phyloP scores from a whole-genome alignment of 495 filamentous ascomycete genomes.

The Bacidia gigantensis region DNA sequence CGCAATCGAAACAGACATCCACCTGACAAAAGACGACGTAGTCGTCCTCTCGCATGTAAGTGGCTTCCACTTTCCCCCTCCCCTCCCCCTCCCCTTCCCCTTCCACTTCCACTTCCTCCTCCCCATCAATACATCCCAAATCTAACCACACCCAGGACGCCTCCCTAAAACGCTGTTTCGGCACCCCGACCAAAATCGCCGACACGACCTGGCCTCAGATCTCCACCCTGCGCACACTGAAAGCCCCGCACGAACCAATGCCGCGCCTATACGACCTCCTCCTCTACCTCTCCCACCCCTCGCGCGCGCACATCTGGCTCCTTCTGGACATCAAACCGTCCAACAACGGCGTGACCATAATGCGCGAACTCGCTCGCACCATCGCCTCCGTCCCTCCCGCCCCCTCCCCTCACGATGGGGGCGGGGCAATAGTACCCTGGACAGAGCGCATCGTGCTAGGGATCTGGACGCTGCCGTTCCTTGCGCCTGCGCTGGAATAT shows the following conservation, averaged over 20 bases:
- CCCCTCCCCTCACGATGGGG: neutral
- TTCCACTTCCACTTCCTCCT: conserved; percentile 3
- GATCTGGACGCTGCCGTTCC: conserved; percentile 58
- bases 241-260: conserved; percentile 56
- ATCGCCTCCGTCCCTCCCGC: conserved; percentile 35
- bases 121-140: too few relatives aligned
- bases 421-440: conserved; percentile 43
- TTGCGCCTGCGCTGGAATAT: conserved; percentile 42
- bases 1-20: conserved; percentile 80
- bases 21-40: conserved; percentile 66
- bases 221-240: conserved; percentile 48
- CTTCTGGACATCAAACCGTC: conserved; percentile 79
- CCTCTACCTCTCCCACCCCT: conserved; percentile 48
- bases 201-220: conserved; percentile 68
- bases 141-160: conserved; percentile 41
- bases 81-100: too few relatives aligned
- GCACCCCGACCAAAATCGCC: conserved; percentile 48
- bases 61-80: neutral
- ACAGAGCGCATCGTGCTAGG: conserved; percentile 58
- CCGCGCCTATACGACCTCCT: conserved; percentile 65
- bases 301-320: conserved; percentile 55
- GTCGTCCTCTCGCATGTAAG: conserved; percentile 75
- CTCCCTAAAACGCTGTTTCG: conserved; percentile 66
- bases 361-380: conserved; percentile 48
- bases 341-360: conserved; percentile 56